Base-by-base conservation (phyloP, 2,329 filamentous ascomycete genomes). In the Sarocladium strictum region DNA sequence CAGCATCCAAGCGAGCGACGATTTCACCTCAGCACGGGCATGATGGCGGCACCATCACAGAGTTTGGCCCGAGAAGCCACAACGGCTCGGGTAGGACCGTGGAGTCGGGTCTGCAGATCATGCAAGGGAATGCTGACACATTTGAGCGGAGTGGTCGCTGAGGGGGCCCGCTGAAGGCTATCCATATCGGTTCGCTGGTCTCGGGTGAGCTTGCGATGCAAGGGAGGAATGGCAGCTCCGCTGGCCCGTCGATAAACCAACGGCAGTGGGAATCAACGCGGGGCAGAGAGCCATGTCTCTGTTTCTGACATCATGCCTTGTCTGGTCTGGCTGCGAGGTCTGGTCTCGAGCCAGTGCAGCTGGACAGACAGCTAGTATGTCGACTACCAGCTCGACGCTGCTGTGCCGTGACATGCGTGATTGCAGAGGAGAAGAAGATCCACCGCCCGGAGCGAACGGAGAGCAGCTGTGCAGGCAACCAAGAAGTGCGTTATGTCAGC, bases 81-180 rank as follows among this genome's bases (percentile, higher is more conserved):
- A 6, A 49, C 23, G 26, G 26, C 27, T 21, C 27, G 47, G 47
- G 15, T 19, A 29, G 23, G 15, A 33, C 47, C 29, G 23, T 35
- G 17, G 27, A 23, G 26, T 35, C 47, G 47, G 47, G 47, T 21
- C 47, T 33, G 47, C 47, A 51, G 47, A 51, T 51, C 47, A 51
- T 51, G 47, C 47, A 51, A 47, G 43, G 43, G 43, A 43, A 27
- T 43, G 40, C 40, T 43, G 40, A 43, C 40, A 43, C 40, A 43
- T 43, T 43, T 7, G 7, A 15, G 10, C 10, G 5, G 17, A 5
- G 35, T 38, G 17, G 12, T 38, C 35, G n/a, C n/a, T n/a, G n/a
- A n/a, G 5, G 35, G 12, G 15, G 17, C 12, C 23, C n/a, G 23
- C 14, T 17, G 43, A 47, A 12, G 43, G 29, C 43, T 14, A 15